Base-by-base conservation (phyloP, 169 alveolate species). In the Plasmodium adleri region DNA sequence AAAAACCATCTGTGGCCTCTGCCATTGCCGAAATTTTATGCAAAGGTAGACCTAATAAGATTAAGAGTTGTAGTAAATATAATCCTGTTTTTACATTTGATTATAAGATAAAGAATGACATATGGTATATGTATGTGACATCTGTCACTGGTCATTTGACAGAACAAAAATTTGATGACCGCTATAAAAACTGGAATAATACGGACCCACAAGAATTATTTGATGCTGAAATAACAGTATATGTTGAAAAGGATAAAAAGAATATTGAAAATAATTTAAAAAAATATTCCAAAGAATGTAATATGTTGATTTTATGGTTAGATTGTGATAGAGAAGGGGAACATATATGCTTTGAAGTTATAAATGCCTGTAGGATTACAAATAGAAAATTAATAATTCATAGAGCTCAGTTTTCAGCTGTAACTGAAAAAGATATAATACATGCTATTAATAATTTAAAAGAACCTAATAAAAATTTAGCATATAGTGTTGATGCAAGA, bases 281-380 rank as follows among this genome's bases (percentile, higher is more conserved):
- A 88, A 93, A 95, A 54, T 97, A 96, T 88, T 96, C 99, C 8
- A 93, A 85, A 70, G 97, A 97, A 74, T 96, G 98, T 76, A 95
- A 92, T 76, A 94, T 94, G 78, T 72, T 98, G 78, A 98, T 99
- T 15, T 97, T 99, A 47, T 99, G 99, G 99, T 96, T 99, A 22
- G 99, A 99, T 93, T 98, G 99, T 88, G 99, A 99, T 94, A 95
- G 99, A 74, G 99, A 99, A 92, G 99, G 99, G 13, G 99, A 99
- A 92, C 99, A 98, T 88, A 99, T 99, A 32, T 99, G 99, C 94
- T 99, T 96, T 93, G 99, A 99, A 93, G 99, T 98, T 0, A 94
- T 96, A 58, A 93, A 92, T 75, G 93, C 91, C 92, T 62, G 96
- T 93, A 32, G 45, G 72, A 62, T 88, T 68, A 26, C 88, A 73